Conservation (phyloP, 106 monocot genomes). For the Iris macrosiphon region DNA sequence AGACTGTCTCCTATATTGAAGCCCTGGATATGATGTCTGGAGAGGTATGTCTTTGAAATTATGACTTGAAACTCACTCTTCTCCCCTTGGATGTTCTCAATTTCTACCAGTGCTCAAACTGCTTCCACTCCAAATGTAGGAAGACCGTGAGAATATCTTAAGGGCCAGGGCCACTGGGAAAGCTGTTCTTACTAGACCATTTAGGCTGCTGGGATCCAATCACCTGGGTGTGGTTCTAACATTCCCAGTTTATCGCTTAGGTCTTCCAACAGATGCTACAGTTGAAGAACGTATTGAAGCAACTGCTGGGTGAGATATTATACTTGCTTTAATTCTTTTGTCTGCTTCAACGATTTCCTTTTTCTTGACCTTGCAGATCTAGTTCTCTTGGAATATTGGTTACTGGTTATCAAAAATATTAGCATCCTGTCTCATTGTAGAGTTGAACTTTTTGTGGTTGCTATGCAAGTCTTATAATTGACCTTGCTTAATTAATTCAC, state of each 20-base stretch:
- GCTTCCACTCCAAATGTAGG: constrained; percentile 15
- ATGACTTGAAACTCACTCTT: too few species aligned
- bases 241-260: constrained; percentile 35
- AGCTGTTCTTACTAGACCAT: constrained; percentile 56
- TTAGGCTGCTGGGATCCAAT: constrained; percentile 40
- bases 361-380: not conserved
- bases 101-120: not conserved
- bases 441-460: not conserved
- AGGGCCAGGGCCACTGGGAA: constrained; percentile 47
- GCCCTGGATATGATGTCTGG: constrained; percentile 63
- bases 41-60: constrained; percentile 21
- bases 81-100: not conserved
- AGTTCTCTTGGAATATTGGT: not conserved
- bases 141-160: constrained; percentile 46
- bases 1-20: constrained; percentile 54
- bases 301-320: constrained; percentile 38
- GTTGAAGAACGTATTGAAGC: constrained; percentile 41
- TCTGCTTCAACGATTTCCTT: not conserved
- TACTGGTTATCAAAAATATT: not conserved
- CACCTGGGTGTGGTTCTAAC: constrained; percentile 45
- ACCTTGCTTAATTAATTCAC: too few species aligned
- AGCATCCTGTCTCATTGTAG: not conserved
- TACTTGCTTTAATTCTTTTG: not conserved
- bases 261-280: constrained; percentile 28
- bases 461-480: too few species aligned